Base-by-base conservation (phyloP, 2,329 filamentous ascomycete species). In the Plenodomus biglobosus region DNA sequence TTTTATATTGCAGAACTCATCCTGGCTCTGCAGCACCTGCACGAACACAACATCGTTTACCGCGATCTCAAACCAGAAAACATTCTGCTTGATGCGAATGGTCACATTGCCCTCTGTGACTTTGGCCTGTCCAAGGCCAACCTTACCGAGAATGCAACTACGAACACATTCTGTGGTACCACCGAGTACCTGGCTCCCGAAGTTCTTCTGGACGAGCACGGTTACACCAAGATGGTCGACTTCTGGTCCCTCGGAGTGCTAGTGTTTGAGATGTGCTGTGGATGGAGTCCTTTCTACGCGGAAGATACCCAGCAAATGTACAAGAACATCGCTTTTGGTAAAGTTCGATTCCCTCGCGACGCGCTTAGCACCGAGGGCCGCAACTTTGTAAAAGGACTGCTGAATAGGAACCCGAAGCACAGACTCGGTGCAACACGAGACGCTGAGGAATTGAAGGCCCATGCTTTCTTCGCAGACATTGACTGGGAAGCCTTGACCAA, bases 231-330 rank as follows among this genome's bases (percentile, higher is more conserved):
- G 77, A 97, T 99, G 94, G 94, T 99, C 6, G 94, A 99, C 72
- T 99, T 97, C 73, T 99, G 94, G 94, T 99, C 94, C 1, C 80
- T 99, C 11, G 94, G 94, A 48, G 94, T 99, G 40, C 80, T 99
- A 45, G 94, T 99, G 1, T 99, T 99, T 65, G 94, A 99, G 73
- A 99, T 99, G 94, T 99, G 94, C 77, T 99, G 94, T 65, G 94
- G 94, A 27, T 99, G 94, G 94, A 96, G 91, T 65, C 94, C 94
- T 0, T 99, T 99, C 75, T 99, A 97, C 64, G 94, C 94, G 47
- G 94, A 99, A 68, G 94, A 99, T 68, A 99, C 94, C 0, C 94
- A 99, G 74, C 94, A 99, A 73, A 99, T 99, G 94, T 99, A 99
- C 79, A 99, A 99, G 80, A 99, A 99, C 76, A 99, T 99, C 70